Conservation (phyloP, 208 protist genomes). For the Leishmania arabica region DNA sequence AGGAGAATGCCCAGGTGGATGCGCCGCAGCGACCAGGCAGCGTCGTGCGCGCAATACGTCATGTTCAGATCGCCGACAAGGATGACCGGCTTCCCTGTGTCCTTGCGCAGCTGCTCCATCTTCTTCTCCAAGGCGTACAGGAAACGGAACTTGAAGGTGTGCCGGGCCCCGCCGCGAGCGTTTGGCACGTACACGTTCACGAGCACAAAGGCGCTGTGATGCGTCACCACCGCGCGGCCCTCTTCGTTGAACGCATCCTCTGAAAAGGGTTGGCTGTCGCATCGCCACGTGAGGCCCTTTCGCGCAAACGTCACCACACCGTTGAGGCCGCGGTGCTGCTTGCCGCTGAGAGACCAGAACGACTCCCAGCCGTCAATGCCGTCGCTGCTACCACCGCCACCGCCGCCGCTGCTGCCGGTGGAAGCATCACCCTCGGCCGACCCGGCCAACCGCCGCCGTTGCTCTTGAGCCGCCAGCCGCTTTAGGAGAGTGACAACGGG, state of each 20-base stretch:
- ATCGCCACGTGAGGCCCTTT: conserved; percentile 65
- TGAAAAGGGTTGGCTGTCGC: conserved; percentile 64
- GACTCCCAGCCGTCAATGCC: conserved; percentile 82
- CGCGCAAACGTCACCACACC: conserved; percentile 85
- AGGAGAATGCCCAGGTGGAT: conserved; percentile 50
- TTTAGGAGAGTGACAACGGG: conserved; percentile 16
- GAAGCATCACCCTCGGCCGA: background rate
- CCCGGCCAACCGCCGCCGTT: background rate
- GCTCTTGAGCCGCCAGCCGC: conserved; percentile 7
- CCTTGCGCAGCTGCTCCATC: conserved; percentile 41
- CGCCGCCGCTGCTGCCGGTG: background rate
- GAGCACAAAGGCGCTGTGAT: conserved; percentile 77
- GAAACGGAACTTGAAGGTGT: conserved; percentile 67
- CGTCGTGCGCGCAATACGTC: conserved; percentile 79
- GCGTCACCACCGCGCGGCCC: conserved; percentile 77
- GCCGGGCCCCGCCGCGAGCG: conserved; percentile 55
- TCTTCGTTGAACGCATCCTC: conserved; percentile 81
- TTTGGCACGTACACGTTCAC: conserved; percentile 93
- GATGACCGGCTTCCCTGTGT: conserved; percentile 69
- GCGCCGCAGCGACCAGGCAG: conserved; percentile 70
- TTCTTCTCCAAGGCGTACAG: conserved; percentile 43
- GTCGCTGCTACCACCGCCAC: conserved; percentile 14
- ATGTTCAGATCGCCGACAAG: conserved; percentile 87
- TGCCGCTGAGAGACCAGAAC: conserved; percentile 79
- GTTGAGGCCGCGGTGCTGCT: conserved; percentile 81